Conservation (phyloP, 2,329 filamentous ascomycete species). For the Stagonosporopsis cucurbitacearum region DNA sequence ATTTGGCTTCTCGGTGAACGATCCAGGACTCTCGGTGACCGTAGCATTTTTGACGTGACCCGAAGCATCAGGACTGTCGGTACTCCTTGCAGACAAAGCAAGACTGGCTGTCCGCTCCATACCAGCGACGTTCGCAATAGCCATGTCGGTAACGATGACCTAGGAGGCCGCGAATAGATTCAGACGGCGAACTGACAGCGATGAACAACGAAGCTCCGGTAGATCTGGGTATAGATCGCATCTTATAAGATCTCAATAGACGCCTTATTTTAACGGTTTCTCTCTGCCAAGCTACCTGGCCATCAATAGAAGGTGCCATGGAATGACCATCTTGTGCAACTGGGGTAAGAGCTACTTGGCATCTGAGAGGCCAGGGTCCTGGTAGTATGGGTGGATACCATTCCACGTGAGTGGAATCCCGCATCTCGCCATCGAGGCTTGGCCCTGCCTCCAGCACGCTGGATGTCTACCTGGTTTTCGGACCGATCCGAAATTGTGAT, state of each 20-base stretch:
- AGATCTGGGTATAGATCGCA: neutral
- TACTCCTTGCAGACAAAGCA: neutral
- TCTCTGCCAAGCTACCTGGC: conserved; percentile 2
- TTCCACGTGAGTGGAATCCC: neutral
- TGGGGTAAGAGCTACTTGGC: conserved; percentile 1
- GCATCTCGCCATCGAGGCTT: neutral
- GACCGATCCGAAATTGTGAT: neutral
- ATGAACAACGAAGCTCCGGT: neutral
- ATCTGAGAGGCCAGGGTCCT: neutral
- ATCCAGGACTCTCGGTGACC: neutral
- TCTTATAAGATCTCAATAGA: neutral
- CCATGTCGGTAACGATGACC: neutral
- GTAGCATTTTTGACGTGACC: neutral
- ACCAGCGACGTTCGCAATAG: neutral
- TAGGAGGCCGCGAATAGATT: neutral
- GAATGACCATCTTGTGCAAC: neutral
- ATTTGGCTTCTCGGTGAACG: neutral
- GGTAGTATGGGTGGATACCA: neutral
- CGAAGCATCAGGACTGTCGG: neutral
- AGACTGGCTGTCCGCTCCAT: conserved; percentile 4
- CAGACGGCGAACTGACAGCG: neutral
- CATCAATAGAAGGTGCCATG: neutral
- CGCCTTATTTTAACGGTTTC: neutral
- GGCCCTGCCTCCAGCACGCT: neutral
- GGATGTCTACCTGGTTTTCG: neutral